Percentiles rank a stretch among this genome's conserved stretches.
These are phyloP conservation scores for Trichoderma semiorbis DNA, from an alignment of 2,329 filamentous ascomycete genomes.

Conservation along the genomic window DNA sequence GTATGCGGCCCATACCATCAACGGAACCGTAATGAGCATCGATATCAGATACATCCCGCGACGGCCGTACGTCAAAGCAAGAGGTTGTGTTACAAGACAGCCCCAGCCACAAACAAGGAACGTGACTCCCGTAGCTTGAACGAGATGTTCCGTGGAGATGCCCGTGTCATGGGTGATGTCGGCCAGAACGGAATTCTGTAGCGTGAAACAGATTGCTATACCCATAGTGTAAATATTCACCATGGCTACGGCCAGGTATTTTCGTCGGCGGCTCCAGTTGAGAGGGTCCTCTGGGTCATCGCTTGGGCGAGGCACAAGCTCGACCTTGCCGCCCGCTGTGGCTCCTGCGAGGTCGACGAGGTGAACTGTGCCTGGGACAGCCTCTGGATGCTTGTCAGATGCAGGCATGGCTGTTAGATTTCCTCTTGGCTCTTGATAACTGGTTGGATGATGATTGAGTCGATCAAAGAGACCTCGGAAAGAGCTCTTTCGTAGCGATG, in stretches of 20 bases:
- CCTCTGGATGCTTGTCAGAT: background rate
- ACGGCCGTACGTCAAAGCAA: background rate
- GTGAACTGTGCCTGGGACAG: background rate
- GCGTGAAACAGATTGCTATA: background rate
- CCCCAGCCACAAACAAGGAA: background rate
- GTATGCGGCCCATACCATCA: background rate
- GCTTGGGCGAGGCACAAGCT: background rate
- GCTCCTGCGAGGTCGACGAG: background rate
- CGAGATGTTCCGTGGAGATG: background rate
- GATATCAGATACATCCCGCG: background rate
- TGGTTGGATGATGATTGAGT: background rate
- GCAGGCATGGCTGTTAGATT: background rate
- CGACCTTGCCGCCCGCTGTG: background rate
- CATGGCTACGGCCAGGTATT: background rate
- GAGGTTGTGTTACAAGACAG: background rate
- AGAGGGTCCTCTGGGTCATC: background rate
- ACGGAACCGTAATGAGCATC: background rate
- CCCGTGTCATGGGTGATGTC: background rate
- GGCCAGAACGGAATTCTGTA: background rate
- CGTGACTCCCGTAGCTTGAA: background rate
- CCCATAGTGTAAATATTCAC: background rate
- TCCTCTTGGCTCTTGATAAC: background rate
- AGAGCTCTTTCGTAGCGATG: background rate
- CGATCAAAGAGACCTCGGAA: background rate
- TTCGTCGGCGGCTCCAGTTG: background rate